These are phyloP conservation scores for Cucurbita pepo DNA, from an alignment of 306 rosid species.

Conservation along the genomic window DNA sequence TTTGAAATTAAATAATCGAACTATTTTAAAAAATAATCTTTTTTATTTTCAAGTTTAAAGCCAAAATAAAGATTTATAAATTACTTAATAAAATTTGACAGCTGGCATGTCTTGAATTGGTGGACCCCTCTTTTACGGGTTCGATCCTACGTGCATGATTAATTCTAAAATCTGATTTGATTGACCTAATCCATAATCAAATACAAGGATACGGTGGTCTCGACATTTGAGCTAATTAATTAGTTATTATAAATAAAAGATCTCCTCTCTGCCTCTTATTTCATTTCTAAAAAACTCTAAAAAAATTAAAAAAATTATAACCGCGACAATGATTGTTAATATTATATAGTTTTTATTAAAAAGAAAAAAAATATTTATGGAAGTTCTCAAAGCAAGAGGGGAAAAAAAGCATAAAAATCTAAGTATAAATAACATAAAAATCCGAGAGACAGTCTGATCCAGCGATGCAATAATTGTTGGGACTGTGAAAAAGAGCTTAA, in stretches of 20 bases:
- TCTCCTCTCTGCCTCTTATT: no score
- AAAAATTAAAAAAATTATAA: not conserved
- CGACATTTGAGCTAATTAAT: conserved; percentile 2
- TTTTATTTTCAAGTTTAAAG: no score
- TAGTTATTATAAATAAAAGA: not conserved
- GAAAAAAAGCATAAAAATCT: conserved; percentile 56
- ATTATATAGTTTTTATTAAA: conserved; percentile 1
- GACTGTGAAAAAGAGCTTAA: conserved; percentile 25
- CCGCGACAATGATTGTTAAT: conserved; percentile 11
- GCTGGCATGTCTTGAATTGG: not conserved
- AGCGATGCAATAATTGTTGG: conserved; percentile 87
- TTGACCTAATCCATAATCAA: conserved; percentile 6
- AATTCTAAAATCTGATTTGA: not conserved
- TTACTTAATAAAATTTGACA: not conserved
- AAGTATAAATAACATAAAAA: conserved; percentile 50
- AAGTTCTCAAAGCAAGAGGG: conserved; percentile 21
- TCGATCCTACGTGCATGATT: conserved; percentile 4
- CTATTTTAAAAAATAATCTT: no score
- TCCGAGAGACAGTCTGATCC: conserved; percentile 92
- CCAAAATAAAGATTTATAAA: not conserved
- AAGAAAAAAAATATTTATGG: conserved; percentile 3
- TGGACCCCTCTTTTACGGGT: not conserved
- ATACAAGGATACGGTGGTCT: not conserved
- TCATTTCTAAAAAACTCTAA: no score
- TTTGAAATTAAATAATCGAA: no score